A percentile compares a stretch with the other conserved stretches of the same genome.
These are phyloP conservation scores for Anacardium occidentale DNA, from an alignment of 345 rosid genomes.

Conservation along the genomic window DNA sequence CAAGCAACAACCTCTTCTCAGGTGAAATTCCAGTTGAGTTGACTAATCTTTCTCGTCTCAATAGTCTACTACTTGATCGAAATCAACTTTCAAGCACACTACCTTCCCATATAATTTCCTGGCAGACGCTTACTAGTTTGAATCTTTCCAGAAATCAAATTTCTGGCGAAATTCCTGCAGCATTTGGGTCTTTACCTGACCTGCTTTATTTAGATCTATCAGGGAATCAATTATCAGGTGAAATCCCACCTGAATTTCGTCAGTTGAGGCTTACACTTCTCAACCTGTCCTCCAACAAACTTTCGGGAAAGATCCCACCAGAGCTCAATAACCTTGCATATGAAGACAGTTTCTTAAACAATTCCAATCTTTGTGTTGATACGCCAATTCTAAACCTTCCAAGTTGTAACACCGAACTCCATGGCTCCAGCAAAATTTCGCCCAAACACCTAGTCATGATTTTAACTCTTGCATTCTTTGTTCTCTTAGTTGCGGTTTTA, in stretches of 20 bases:
- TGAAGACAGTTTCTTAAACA: slow-evolving; percentile 66
- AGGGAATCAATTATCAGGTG: slow-evolving; percentile 48
- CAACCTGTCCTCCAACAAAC: slow-evolving; percentile 67
- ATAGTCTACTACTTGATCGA: slow-evolving; percentile 45
- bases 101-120: slow-evolving; percentile 33
- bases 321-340: slow-evolving; percentile 58
- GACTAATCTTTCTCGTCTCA: slow-evolving; percentile 51
- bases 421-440: slow-evolving; percentile 33
- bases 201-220: too few relatives aligned
- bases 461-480: slow-evolving; percentile 38
- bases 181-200: too few relatives aligned
- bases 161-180: slow-evolving; percentile 63
- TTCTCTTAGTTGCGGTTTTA: slow-evolving; percentile 31
- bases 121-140: slow-evolving; percentile 52
- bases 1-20: slow-evolving; percentile 70
- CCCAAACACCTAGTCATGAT: slow-evolving; percentile 47
- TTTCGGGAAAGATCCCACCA: slow-evolving; percentile 59
- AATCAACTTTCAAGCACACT: slow-evolving; percentile 66
- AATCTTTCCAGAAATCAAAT: slow-evolving; percentile 54
- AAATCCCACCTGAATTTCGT: slow-evolving; percentile 62
- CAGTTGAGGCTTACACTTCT: slow-evolving; percentile 41
- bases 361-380: slow-evolving; percentile 57
- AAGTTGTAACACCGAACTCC: slow-evolving; percentile 37
- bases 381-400: slow-evolving; percentile 52
- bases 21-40: slow-evolving; percentile 58